Evolutionary conservation across 495 filamentous ascomycete genomes (phyloP).

Genomic region (Pseudoneurospora amorphoporcata): DNA sequence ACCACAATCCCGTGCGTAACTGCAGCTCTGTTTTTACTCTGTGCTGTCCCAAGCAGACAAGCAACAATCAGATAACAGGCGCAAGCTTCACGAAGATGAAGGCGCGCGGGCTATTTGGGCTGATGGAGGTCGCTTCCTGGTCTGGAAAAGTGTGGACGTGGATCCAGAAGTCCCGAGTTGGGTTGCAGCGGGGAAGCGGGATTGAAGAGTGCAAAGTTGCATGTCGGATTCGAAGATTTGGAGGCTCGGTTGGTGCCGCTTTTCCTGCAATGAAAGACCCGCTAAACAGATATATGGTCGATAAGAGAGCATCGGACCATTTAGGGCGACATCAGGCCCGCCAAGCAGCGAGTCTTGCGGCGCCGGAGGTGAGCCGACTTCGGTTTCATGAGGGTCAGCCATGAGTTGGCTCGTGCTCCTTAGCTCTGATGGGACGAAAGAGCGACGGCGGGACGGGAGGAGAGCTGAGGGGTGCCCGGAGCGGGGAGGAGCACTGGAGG

Average conservation of each 20-base stretch:
- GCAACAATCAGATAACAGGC: not conserved
- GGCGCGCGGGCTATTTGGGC: not conserved
- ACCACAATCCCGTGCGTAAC: not conserved
- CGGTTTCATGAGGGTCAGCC: not conserved
- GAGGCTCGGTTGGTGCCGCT: not conserved
- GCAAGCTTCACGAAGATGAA: not conserved
- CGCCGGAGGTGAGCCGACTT: no score
- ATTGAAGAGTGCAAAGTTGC: not conserved
- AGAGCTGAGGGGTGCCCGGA: not conserved
- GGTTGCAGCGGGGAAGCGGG: not conserved
- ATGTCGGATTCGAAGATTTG: not conserved
- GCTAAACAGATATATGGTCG: not conserved
- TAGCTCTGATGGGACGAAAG: not conserved
- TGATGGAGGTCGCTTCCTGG: not conserved
- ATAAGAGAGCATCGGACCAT: constrained; percentile 6
- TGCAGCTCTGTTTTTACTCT: not conserved
- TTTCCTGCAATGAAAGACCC: not conserved
- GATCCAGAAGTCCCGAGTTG: not conserved
- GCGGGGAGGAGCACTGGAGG: not conserved
- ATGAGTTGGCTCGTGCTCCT: not conserved
- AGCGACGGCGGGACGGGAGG: not conserved
- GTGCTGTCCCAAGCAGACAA: not conserved
- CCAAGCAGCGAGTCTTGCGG: not conserved
- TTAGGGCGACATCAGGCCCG: constrained; percentile 7
- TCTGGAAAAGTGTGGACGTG: not conserved